These are phyloP conservation scores for Penicillium griseofulvum DNA, from an alignment of 2,329 filamentous ascomycete species.

Conservation along the genomic window DNA sequence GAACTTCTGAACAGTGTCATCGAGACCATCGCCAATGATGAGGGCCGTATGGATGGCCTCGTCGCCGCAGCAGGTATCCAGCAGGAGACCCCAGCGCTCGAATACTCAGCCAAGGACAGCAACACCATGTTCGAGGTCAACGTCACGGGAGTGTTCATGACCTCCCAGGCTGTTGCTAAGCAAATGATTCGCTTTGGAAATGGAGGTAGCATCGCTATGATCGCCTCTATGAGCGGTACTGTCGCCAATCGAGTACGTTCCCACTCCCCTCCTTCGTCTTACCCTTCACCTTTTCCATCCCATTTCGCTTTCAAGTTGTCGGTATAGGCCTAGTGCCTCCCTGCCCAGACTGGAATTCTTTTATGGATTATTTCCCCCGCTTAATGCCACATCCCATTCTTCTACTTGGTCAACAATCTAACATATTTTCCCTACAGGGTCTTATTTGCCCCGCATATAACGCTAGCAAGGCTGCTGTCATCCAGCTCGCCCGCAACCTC, in stretches of 20 bases:
- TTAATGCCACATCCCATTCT: background rate
- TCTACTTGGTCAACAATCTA: background rate
- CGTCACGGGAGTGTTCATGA: slow-evolving; percentile 63
- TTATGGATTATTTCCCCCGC: background rate
- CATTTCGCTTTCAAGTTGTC: background rate
- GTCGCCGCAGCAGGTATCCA: slow-evolving; percentile 71
- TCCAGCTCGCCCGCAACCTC: slow-evolving; percentile 48
- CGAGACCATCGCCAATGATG: slow-evolving; percentile 63
- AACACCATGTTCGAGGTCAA: slow-evolving; percentile 64
- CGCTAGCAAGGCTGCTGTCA: slow-evolving; percentile 49
- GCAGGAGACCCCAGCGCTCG: slow-evolving; percentile 77
- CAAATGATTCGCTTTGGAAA: slow-evolving; percentile 62
- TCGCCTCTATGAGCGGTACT: slow-evolving; percentile 62
- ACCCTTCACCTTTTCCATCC: background rate
- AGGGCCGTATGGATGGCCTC: slow-evolving; percentile 75
- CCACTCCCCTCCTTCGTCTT: background rate
- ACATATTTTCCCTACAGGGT: slow-evolving; percentile 32
- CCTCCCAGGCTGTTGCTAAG: slow-evolving; percentile 61
- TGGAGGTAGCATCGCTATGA: slow-evolving; percentile 61
- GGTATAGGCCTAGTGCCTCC: background rate
- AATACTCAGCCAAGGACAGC: slow-evolving; percentile 65
- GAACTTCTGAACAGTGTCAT: slow-evolving; percentile 65
- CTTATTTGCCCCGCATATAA: slow-evolving; percentile 51
- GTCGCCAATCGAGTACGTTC: slow-evolving; percentile 54
- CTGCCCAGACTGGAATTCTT: background rate